Percentiles rank a stretch among this genome's conserved stretches.
These are phyloP conservation scores for Aspergillus incahuasiensis DNA, from an alignment of 495 filamentous ascomycete species.

Conservation along the genomic window DNA sequence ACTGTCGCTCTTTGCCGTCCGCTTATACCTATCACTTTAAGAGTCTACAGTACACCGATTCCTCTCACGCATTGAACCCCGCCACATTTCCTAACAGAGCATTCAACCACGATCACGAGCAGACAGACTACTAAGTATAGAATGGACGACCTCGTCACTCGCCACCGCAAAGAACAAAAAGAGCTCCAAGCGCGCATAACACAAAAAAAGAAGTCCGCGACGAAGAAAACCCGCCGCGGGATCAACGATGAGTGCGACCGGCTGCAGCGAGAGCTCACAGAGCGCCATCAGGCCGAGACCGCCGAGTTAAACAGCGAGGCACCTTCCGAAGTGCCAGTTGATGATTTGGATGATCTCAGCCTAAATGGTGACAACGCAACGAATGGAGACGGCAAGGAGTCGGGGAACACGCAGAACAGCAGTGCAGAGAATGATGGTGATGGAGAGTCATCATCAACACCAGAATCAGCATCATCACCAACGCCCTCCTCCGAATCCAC, in stretches of 20 bases:
- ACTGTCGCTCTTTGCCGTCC: neutral
- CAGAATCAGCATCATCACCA: neutral
- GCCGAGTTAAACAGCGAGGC: conserved; percentile 49
- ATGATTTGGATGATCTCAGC: conserved; percentile 28
- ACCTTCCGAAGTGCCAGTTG: conserved; percentile 13
- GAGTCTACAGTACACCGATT: too few relatives aligned
- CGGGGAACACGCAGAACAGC: neutral
- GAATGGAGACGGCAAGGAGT: conserved; percentile 10
- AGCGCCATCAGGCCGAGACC: conserved; percentile 63
- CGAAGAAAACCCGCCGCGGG: conserved; percentile 90
- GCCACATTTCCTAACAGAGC: too few relatives aligned
- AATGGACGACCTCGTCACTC: conserved; percentile 71
- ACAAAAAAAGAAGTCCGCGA: conserved; percentile 92
- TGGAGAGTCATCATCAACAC: neutral
- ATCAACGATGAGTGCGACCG: conserved; percentile 79
- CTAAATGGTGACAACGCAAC: conserved; percentile 21
- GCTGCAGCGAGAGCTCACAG: conserved; percentile 64
- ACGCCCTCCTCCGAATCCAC: too few relatives aligned
- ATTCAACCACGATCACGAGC: neutral
- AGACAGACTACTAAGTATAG: conserved; percentile 11
- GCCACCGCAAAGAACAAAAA: conserved; percentile 82
- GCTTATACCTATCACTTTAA: too few relatives aligned
- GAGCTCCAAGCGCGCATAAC: conserved; percentile 81
- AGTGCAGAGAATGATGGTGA: too few relatives aligned
- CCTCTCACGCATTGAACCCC: neutral